These are phyloP conservation scores for Pseudophaeomoniella oleicola DNA, from an alignment of 2,329 filamentous ascomycete genomes.

Conservation along the genomic window DNA sequence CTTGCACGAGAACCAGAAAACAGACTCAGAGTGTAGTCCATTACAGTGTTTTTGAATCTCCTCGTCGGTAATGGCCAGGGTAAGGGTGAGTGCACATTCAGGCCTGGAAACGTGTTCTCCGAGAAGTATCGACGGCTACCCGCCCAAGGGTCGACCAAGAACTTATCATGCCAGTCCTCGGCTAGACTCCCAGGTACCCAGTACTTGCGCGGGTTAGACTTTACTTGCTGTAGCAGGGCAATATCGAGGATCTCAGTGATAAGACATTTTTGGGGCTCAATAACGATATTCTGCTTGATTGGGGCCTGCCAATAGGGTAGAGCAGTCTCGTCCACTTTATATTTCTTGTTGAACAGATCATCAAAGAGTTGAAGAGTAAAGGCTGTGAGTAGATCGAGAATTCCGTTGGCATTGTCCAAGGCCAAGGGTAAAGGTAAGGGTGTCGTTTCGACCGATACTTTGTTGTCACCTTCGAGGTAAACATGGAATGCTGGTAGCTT, in stretches of 20 bases:
- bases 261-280: too few species aligned
- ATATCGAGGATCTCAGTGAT: not conserved
- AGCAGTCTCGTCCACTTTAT: slow-evolving; percentile 44
- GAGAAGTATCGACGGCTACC: slow-evolving; percentile 46
- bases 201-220: not conserved
- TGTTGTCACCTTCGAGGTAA: slow-evolving; percentile 51
- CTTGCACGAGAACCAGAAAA: slow-evolving; percentile 45
- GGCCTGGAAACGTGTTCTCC: slow-evolving; percentile 26
- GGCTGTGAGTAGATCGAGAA: slow-evolving; percentile 42
- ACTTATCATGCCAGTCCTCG: slow-evolving; percentile 13
- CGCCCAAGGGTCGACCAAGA: slow-evolving; percentile 41
- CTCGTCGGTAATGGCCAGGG: slow-evolving; percentile 39
- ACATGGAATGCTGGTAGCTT: slow-evolving; percentile 53
- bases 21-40: slow-evolving; percentile 71
- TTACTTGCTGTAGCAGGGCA: not conserved
- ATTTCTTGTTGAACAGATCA: slow-evolving; percentile 83
- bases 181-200: not conserved
- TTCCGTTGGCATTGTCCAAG: slow-evolving; percentile 21
- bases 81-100: slow-evolving; percentile 51
- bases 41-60: slow-evolving; percentile 48
- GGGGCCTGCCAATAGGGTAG: slow-evolving; percentile 81
- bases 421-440: slow-evolving; percentile 29
- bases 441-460: slow-evolving; percentile 42
- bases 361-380: slow-evolving; percentile 67
- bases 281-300: slow-evolving; percentile 11